phyloP scores from a whole-genome alignment of 2,329 filamentous ascomycete genomes.

The Colletotrichum melonis region DNA sequence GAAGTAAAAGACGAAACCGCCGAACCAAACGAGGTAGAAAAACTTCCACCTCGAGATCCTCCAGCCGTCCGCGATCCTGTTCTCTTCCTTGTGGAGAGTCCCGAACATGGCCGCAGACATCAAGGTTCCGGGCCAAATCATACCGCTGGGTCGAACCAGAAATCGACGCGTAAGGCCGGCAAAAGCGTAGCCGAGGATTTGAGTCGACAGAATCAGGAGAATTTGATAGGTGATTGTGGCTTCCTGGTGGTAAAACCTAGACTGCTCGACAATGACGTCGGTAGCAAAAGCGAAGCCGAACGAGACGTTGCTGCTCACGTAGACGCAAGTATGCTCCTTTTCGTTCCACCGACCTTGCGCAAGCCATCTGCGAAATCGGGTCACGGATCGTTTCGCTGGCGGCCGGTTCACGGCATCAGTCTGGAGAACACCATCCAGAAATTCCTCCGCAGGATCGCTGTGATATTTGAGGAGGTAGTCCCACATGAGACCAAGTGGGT shows the following conservation, averaged over 20 bases:
- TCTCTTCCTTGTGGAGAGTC: constrained; percentile 86
- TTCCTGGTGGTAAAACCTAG: constrained; percentile 87
- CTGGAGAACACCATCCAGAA: constrained; percentile 46
- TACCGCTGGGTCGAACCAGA: constrained; percentile 84
- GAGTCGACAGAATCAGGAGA: constrained; percentile 85
- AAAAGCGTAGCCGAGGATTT: constrained; percentile 88
- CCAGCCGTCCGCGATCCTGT: constrained; percentile 86
- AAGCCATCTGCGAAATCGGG: constrained; percentile 75
- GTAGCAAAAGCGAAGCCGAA: constrained; percentile 92
- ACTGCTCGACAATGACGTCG: constrained; percentile 91
- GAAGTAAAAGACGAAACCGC: constrained; percentile 85
- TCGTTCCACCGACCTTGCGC: constrained; percentile 87
- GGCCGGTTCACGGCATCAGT: constrained; percentile 8
- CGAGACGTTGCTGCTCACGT: constrained; percentile 89
- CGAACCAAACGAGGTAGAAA: constrained; percentile 79
- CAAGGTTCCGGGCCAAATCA: constrained; percentile 92
- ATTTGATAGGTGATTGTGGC: constrained; percentile 82
- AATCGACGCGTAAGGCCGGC: constrained; percentile 85
- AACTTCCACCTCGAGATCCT: constrained; percentile 85
- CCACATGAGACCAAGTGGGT: constrained; percentile 85
- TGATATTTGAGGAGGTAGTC: constrained; percentile 70
- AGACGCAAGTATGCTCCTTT: constrained; percentile 89
- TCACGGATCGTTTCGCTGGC: constrained; percentile 37
- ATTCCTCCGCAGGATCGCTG: constrained; percentile 53
- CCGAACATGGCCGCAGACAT: constrained; percentile 92